Conservation (phyloP, 2,329 filamentous ascomycete genomes). For the Lizonia empirigonia region DNA sequence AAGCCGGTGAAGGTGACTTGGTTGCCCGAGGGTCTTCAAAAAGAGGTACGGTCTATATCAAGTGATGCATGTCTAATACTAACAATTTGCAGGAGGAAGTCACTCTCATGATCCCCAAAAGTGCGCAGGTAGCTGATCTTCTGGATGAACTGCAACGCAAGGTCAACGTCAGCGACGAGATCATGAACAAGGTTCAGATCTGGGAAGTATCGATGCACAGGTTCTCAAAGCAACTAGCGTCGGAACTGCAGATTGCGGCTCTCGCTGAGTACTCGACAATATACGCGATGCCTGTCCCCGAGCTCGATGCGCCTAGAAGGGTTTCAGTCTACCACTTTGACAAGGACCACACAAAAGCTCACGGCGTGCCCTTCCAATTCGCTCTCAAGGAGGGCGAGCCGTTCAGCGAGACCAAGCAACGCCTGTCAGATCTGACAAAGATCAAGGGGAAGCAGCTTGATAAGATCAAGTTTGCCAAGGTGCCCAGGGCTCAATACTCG, state of each 20-base stretch:
- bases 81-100: conserved; percentile 65
- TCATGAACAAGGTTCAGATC: conserved; percentile 73
- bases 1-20: conserved; percentile 83
- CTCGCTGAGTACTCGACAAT: conserved; percentile 86
- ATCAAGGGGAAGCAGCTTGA: conserved; percentile 98
- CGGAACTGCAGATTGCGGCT: conserved; percentile 74
- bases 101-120: conserved; percentile 87
- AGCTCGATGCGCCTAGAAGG: conserved; percentile 68
- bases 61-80: conserved; percentile 2
- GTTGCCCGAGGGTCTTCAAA: conserved; percentile 87
- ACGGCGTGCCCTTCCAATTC: conserved; percentile 92
- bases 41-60: conserved; percentile 67
- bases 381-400: conserved; percentile 81
- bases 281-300: conserved; percentile 79
- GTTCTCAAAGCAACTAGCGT: conserved; percentile 76
- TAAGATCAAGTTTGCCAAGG: conserved; percentile 93
- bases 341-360: conserved; percentile 79
- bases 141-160: conserved; percentile 79
- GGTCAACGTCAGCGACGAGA: conserved; percentile 76
- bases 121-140: conserved; percentile 78
- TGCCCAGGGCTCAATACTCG: conserved; percentile 69
- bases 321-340: conserved; percentile 93
- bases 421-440: conserved; percentile 88
- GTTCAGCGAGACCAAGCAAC: conserved; percentile 91
- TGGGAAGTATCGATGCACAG: conserved; percentile 85